Evolutionary conservation across 202 grass and related monocot species (phyloP).

Genomic region (Sporobolus alterniflorus): DNA sequence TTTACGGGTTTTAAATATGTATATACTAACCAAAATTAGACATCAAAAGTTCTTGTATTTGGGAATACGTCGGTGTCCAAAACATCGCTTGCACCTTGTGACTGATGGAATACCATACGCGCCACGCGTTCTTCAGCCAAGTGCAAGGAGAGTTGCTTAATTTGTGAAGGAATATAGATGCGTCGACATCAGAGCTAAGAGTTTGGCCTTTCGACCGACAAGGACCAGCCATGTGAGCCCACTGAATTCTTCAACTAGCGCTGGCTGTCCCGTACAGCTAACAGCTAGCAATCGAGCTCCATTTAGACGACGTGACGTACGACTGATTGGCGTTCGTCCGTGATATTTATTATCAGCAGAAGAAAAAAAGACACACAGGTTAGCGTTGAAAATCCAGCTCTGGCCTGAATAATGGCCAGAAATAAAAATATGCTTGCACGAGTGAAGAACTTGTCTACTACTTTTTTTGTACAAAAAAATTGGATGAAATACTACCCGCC

Average conservation of each 20-base stretch:
- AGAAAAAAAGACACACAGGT: background rate
- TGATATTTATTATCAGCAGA: background rate
- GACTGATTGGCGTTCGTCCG: background rate
- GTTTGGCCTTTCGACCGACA: conserved; percentile 24
- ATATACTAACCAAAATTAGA: background rate
- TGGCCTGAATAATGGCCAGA: background rate
- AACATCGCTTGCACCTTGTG: background rate
- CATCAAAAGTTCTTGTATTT: background rate
- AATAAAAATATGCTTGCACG: background rate
- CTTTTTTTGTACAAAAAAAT: background rate
- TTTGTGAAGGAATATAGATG: background rate
- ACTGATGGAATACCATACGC: background rate
- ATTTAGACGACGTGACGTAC: background rate
- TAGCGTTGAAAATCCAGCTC: conserved; percentile 6
- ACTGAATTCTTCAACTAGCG: conserved; percentile 8
- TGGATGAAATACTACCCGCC: background rate
- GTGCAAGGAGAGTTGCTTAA: background rate
- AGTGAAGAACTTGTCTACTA: too few species aligned
- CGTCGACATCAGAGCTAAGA: background rate
- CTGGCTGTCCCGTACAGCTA: background rate
- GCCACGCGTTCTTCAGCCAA: background rate
- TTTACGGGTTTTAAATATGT: too few species aligned
- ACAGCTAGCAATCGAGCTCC: background rate
- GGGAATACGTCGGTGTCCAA: background rate
- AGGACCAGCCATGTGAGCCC: conserved; percentile 15